Evolutionary conservation across 2,329 filamentous ascomycete species (phyloP).

Genomic region (Fusarium brevicatenulatum): DNA sequence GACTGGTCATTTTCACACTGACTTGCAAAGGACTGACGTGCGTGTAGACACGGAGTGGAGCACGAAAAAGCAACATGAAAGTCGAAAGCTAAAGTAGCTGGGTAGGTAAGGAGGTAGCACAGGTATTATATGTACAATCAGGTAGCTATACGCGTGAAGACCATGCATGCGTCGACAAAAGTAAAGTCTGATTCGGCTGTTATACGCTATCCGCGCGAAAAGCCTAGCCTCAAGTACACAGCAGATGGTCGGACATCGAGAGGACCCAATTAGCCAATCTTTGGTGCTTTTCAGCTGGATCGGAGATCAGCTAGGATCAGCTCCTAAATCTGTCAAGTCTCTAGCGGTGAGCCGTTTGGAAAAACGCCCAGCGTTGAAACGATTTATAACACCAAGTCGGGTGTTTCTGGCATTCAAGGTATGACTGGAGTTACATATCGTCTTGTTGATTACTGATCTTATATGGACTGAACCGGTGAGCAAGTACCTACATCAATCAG

Average conservation of each 20-base stretch:
- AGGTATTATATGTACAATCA: background rate
- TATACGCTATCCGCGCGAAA: background rate
- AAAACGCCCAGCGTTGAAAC: background rate
- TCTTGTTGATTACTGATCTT: background rate
- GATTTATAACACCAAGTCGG: background rate
- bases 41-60: background rate
- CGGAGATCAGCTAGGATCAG: background rate
- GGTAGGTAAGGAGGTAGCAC: background rate
- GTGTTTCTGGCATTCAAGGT: background rate
- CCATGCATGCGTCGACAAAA: slow-evolving; percentile 9
- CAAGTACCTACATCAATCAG: background rate
- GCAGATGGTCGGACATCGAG: background rate
- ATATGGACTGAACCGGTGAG: background rate
- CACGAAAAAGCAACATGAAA: slow-evolving; percentile 22
- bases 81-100: background rate
- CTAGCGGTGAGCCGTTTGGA: slow-evolving; percentile 28
- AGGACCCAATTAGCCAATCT: background rate
- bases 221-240: background rate
- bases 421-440: background rate
- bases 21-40: background rate
- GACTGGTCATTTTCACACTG: background rate
- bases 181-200: slow-evolving; percentile 24
- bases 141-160: background rate
- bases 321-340: slow-evolving; percentile 11
- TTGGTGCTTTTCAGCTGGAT: background rate